Evolutionary conservation across 1,284 basidiomycete species (phyloP), one percentile per base, ranked within the genome.

Genomic region (Cryptococcus jaspeensis): DNA sequence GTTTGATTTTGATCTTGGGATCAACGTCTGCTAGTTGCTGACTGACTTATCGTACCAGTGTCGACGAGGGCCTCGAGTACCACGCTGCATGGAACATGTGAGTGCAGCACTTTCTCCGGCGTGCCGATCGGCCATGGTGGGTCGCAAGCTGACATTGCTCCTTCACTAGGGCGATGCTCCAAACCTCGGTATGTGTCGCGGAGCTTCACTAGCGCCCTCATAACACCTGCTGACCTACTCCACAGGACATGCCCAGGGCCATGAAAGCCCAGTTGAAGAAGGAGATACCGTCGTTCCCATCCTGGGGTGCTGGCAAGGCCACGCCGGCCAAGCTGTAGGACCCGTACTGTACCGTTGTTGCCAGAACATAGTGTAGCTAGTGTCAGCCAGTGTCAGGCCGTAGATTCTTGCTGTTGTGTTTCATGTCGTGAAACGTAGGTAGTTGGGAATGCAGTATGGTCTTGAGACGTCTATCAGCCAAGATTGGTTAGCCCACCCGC

Each of bases 21-120:
- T 32, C 28, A 32, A 32, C 28, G 5, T 32, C 5, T 32, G 9
- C 9, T 4, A 32, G 28, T 52, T 37, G 35, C 4, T 32, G 13
- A 23, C 43, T 4, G 22, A 50, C 28, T 23, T 28, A 55, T 12
- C 25, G 43, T 52, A 20, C 57, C 58, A 89, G 88, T 39, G 87
- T 94, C 9, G 76, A 83, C 9, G 88, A 92, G 58, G 92, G 88
- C 44, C 79, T 95, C 49, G 82, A 83, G 20, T 94, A 92, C 68
- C 89, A 87, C 0, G 85, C 85, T 0, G 82, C 83, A 0, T 92
- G 90, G 89, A 92, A 92, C 72, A 71, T 70, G 74, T 73, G 52
- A 66, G 73, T 66, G 13, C 6, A n/a, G 3, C 28, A 16, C 18
- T 39, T 44, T 7, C 12, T 37, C 18, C 36, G 43, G 45, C 8